Evolutionary conservation across 805 yeast species (phyloP).

Genomic region (Priceomyces melissophilus): DNA sequence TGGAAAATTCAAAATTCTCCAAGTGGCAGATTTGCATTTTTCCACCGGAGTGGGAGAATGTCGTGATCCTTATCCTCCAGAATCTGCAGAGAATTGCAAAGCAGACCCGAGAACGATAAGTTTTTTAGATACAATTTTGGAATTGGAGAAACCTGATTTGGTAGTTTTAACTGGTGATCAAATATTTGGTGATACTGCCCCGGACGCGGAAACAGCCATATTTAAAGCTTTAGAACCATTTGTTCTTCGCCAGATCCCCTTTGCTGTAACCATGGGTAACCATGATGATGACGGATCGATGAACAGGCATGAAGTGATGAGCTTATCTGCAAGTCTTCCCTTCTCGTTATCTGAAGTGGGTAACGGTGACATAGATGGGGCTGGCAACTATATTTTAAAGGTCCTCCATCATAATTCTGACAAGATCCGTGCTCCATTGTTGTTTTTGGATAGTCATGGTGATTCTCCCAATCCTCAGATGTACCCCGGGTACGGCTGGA

Average conservation of each 20-base stretch:
- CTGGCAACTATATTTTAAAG: constrained; percentile 71
- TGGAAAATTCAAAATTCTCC: constrained; percentile 72
- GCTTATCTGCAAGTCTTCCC: constrained; percentile 57
- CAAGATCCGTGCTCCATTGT: constrained; percentile 53
- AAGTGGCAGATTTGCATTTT: constrained; percentile 88
- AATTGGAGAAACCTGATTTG: constrained; percentile 75
- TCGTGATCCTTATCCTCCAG: constrained; percentile 64
- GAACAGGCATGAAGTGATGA: constrained; percentile 57
- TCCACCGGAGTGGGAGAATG: constrained; percentile 83
- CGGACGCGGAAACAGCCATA: constrained; percentile 81
- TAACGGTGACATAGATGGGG: constrained; percentile 68
- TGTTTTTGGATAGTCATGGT: constrained; percentile 82
- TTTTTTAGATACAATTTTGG: constrained; percentile 63
- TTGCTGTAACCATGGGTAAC: constrained; percentile 83
- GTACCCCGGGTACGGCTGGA: constrained; percentile 81
- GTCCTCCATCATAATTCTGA: constrained; percentile 41
- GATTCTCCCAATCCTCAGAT: constrained; percentile 65
- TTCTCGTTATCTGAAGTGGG: constrained; percentile 62
- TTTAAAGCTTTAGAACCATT: constrained; percentile 73
- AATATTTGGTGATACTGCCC: constrained; percentile 73
- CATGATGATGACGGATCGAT: constrained; percentile 89
- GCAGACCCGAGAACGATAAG: constrained; percentile 73
- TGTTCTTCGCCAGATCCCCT: constrained; percentile 68
- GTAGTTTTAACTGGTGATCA: constrained; percentile 92
- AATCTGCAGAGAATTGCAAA: constrained; percentile 48